Evolutionary conservation across 1,139 yeast genomes (phyloP), one percentile per base, ranked within the genome.

Genomic region (Nematodospora anomalae): DNA sequence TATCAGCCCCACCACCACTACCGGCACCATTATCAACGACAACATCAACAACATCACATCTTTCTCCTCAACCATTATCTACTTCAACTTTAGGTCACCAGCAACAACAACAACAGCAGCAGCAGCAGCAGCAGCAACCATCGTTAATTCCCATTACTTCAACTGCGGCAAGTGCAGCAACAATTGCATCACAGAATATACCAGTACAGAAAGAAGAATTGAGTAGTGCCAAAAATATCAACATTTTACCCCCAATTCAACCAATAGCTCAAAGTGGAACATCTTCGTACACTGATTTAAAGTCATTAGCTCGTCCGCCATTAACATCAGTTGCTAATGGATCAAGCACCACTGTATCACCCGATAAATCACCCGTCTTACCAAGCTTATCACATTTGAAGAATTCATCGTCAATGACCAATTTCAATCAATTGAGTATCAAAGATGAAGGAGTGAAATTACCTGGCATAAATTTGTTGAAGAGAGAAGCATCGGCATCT

Each of bases 151-250:
- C 49, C 10, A 42, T 43, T 16, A 45, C 46, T 2, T 42, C 47
- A 9, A 32, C 46, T 18, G 47, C 47, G 8, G 49, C 44, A 7
- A 41, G 39, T 26, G 40, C 43, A 16, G 49, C 49, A 14, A 36
- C 40, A 8, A 38, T 41, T 20, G 49, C 49, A 11, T 40, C 45
- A 2, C 49, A 45, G 21, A 37, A 32, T 14, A 45, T 45, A n/a
- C 38, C 41, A 3, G 16, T 43, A 8, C 35, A 40, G 14, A 14
- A 22, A 10, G 41, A 40, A 9, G 30, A 37, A 13, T 18, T 18
- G 21, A 8, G 21, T 6, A 6, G 6, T 18, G 18, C n/a, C 11
- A 25, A 21, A 28, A 33, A 30, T 9, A 14, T 31, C 4, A 30
- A 27, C n/a, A 26, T 28, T 8, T 32, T 32, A 33, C 42, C 37